Conservation (phyloP, 192 early-diverging fungal species). For the Backusella westeae region DNA sequence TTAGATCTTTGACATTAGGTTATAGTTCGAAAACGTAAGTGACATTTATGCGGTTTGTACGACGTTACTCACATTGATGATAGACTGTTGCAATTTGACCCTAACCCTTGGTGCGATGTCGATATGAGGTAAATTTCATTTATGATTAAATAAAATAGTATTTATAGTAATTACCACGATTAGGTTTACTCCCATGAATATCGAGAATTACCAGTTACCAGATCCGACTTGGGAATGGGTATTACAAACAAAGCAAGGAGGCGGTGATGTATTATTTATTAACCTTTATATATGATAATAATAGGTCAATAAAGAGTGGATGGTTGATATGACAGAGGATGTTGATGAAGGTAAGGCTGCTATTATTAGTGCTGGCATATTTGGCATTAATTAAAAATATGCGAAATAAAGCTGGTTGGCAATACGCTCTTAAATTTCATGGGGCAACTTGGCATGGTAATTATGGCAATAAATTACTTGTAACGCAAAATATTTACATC, state of each 20-base stretch:
- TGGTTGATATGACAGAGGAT: slow-evolving; percentile 60
- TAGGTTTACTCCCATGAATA: slow-evolving; percentile 49
- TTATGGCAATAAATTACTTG: background rate
- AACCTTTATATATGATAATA: too few relatives aligned
- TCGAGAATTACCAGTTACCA: slow-evolving; percentile 43
- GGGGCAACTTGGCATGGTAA: slow-evolving; percentile 55
- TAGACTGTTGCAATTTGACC: slow-evolving; percentile 50
- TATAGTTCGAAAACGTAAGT: slow-evolving; percentile 52
- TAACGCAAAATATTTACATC: background rate
- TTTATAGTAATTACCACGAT: background rate
- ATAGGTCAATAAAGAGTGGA: slow-evolving; percentile 49
- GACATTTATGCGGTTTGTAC: background rate
- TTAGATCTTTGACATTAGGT: slow-evolving; percentile 39
- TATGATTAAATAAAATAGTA: background rate
- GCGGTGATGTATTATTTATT: background rate
- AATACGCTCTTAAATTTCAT: slow-evolving; percentile 53
- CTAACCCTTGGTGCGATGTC: slow-evolving; percentile 50
- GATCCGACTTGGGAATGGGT: slow-evolving; percentile 61
- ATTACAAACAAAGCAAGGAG: slow-evolving; percentile 8
- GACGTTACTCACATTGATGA: background rate
- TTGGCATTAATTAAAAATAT: background rate
- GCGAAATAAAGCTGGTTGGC: slow-evolving; percentile 46
- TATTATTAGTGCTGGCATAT: background rate
- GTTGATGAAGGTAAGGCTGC: slow-evolving; percentile 45
- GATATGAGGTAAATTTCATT: slow-evolving; percentile 31